A percentile compares a stretch with the other conserved stretches of the same genome.
Conservation (phyloP, 1,139 yeast genomes). For the Diutina rugosa region DNA sequence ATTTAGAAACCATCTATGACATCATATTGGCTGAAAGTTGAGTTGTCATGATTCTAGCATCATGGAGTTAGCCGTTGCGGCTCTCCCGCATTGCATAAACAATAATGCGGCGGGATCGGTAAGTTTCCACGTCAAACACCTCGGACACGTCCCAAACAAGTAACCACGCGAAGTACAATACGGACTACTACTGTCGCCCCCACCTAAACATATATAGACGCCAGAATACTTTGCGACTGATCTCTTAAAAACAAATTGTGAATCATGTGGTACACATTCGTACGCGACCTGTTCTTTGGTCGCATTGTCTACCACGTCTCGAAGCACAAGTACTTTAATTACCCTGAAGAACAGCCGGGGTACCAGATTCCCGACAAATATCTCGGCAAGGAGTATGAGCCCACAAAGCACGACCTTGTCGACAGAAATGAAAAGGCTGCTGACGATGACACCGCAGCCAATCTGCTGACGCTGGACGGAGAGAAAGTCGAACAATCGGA, state of each 20-base stretch:
- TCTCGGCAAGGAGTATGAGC: slow-evolving; percentile 3
- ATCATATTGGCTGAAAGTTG: neutral
- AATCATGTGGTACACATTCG: neutral
- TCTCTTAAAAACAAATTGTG: too few relatives aligned
- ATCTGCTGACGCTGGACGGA: neutral
- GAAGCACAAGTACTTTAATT: slow-evolving; percentile 14
- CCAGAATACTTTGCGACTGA: neutral
- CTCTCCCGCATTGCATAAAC: neutral
- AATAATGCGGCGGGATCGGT: neutral
- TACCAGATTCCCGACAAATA: slow-evolving; percentile 23
- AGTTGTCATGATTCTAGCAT: neutral
- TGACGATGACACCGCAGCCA: neutral
- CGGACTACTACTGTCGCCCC: neutral
- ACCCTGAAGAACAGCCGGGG: slow-evolving; percentile 19
- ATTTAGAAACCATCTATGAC: neutral
- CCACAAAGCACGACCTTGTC: neutral
- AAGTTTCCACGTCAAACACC: neutral
- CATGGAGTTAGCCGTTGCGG: neutral
- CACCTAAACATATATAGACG: neutral
- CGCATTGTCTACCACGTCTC: slow-evolving; percentile 20
- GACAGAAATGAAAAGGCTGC: neutral
- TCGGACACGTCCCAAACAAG: neutral
- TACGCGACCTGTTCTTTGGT: slow-evolving; percentile 14
- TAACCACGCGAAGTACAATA: neutral
- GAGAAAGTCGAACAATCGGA: neutral